Evolutionary conservation across 176 grass and related monocot species (phyloP), one percentile per base, ranked within the genome.

Genomic region (Carex parvula): DNA sequence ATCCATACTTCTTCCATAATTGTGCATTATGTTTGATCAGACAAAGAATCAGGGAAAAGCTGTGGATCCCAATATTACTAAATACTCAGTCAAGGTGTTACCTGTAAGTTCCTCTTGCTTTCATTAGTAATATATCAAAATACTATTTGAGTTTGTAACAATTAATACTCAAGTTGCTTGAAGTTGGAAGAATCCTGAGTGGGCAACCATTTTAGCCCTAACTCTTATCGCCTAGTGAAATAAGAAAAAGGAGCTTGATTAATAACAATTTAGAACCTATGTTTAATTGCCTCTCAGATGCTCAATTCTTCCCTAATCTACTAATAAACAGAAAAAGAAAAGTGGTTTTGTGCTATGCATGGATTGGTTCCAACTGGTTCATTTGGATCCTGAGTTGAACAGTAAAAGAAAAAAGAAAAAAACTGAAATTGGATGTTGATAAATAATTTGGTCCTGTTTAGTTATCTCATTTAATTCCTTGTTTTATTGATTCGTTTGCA

Each of bases 41-140:
- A 79, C 92, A 46, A 58, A 78, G 73, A 90, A 78, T 85, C 92
- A 88, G 80, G 95, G 89, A 82, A 94, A 90, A 87, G 48, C 80
- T 0, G 63, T 91, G 62, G 92, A 98, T 84, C 81, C 85, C 54
- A 93, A 87, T 85, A 81, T 93, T 79, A 98, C 87, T 0, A 98
- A 98, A 81, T 98, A 98, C 41, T 87, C 92, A 0, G 95, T 91
- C 72, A 98, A 91, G 77, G 95, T 98, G 72, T 79, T 94, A 35
- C 92, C 95, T 80, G 95, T 98, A 91, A 93, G 94, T 84, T 69
- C 70, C 30, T 63, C 59, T 81, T 64, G 20, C 79, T 81, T 62
- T 81, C 39, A 42, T 44, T 6, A 44, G 33, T 81, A 60, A 64
- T 37, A 33, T 35, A 79, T 60, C 30, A 33, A 37, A 11, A 55